These are phyloP conservation scores for Hyaloperonospora brassicae DNA, from an alignment of 352 stramenopile genomes.

Conservation along the genomic window DNA sequence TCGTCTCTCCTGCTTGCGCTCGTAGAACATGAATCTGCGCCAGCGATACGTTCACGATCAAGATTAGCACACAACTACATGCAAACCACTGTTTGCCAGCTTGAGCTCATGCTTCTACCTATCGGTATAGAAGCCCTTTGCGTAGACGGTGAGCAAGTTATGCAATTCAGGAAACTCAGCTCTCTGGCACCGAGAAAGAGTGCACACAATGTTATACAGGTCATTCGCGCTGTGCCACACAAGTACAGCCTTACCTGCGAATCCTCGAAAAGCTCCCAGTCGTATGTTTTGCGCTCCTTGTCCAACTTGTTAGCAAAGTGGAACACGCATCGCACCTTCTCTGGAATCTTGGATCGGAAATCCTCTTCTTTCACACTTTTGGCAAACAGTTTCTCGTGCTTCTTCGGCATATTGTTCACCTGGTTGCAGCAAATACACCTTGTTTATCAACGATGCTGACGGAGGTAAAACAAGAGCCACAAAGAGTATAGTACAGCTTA, in stretches of 20 bases:
- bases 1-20: conserved; percentile 48
- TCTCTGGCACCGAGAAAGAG: conserved; percentile 22
- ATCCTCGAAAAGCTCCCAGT: conserved; percentile 55
- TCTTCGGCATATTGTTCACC: conserved; percentile 60
- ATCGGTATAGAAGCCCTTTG: conserved; percentile 65
- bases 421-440: conserved; percentile 9
- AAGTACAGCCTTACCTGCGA: conserved; percentile 31
- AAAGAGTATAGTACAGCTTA: conserved; percentile 14
- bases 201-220: background rate
- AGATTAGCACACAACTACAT: background rate
- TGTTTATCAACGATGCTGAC: conserved; percentile 2
- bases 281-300: conserved; percentile 41
- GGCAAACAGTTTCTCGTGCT: conserved; percentile 42
- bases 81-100: background rate
- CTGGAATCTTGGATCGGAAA: conserved; percentile 61
- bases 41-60: background rate
- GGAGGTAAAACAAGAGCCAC: background rate
- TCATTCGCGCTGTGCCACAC: background rate
- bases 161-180: conserved; percentile 54
- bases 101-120: conserved; percentile 22
- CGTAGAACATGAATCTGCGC: conserved; percentile 44
- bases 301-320: conserved; percentile 60
- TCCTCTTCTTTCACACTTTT: conserved; percentile 49
- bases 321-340: conserved; percentile 71
- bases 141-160: conserved; percentile 50